These are phyloP conservation scores for Meredithiella fracta DNA, from an alignment of 2,329 filamentous ascomycete genomes.

Conservation along the genomic window DNA sequence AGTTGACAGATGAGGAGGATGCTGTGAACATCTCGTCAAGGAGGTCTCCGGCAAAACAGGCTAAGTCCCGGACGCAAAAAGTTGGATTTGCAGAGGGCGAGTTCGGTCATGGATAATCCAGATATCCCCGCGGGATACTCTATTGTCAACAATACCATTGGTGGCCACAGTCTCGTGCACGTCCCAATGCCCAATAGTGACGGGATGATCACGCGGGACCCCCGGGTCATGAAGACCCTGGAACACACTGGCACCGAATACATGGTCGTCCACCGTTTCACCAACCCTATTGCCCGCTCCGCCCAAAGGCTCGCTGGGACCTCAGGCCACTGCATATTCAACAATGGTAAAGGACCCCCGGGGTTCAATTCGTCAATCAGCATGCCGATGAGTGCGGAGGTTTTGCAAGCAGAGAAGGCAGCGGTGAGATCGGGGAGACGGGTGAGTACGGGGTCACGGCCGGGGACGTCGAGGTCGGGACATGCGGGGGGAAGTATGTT, in stretches of 20 bases:
- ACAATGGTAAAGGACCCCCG: background rate
- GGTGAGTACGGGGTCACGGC: conserved; percentile 21
- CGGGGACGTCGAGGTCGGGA: conserved; percentile 19
- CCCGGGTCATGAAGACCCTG: conserved; percentile 46
- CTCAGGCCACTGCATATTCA: background rate
- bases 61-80: conserved; percentile 55
- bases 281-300: conserved; percentile 52
- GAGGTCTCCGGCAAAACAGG: conserved; percentile 26
- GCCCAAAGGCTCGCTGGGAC: conserved; percentile 26
- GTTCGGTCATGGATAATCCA: conserved; percentile 51
- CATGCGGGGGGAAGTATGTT: too few species aligned
- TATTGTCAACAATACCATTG: conserved; percentile 24
- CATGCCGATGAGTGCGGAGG: background rate
- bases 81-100: conserved; percentile 55
- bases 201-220: conserved; percentile 35
- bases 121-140: conserved; percentile 13
- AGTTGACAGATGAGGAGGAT: conserved; percentile 21
- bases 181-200: conserved; percentile 38
- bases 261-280: conserved; percentile 54
- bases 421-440: background rate
- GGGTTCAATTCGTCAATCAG: background rate
- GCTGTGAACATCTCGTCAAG: conserved; percentile 16
- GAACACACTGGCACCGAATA: conserved; percentile 59
- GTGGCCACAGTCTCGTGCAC: conserved; percentile 32
- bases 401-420: background rate